Evolutionary conservation across 1,139 yeast species (phyloP).

Genomic region (Meyerozyma smithsonii): DNA sequence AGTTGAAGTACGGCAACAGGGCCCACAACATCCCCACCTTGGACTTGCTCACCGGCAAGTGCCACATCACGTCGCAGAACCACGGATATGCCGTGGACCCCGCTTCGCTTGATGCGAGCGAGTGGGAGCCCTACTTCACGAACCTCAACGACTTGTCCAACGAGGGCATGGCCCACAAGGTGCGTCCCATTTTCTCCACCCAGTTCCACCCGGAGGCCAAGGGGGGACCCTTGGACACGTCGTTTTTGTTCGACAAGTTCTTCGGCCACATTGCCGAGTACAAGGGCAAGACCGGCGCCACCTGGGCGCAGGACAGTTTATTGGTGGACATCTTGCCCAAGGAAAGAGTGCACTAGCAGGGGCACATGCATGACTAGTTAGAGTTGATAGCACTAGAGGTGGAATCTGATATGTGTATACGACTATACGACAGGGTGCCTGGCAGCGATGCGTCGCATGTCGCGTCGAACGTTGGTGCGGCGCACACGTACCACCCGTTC

Average conservation of each 20-base stretch:
- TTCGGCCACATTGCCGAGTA: slow-evolving; percentile 63
- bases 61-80: slow-evolving; percentile 97
- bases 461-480: not conserved
- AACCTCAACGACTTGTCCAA: slow-evolving; percentile 93
- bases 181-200: slow-evolving; percentile 87
- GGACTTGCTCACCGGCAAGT: slow-evolving; percentile 82
- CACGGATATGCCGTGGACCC: slow-evolving; percentile 97
- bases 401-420: not conserved
- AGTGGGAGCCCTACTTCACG: slow-evolving; percentile 81
- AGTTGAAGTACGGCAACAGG: slow-evolving; percentile 95
- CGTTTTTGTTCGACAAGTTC: slow-evolving; percentile 86
- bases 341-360: slow-evolving; percentile 60
- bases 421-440: not conserved
- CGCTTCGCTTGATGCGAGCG: slow-evolving; percentile 58
- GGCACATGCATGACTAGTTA: slow-evolving; percentile 2
- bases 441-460: too few relatives aligned
- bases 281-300: slow-evolving; percentile 42
- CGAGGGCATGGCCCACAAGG: slow-evolving; percentile 91
- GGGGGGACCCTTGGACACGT: slow-evolving; percentile 95
- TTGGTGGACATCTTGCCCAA: slow-evolving; percentile 79
- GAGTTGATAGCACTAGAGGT: not conserved
- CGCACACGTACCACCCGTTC: not conserved
- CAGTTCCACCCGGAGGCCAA: slow-evolving; percentile 99
- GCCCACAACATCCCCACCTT: slow-evolving; percentile 97
- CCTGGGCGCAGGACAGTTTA: slow-evolving; percentile 44